phyloP scores from a whole-genome alignment of 768 basidiomycete genomes.

The Tylopilus vinaceipallidus region DNA sequence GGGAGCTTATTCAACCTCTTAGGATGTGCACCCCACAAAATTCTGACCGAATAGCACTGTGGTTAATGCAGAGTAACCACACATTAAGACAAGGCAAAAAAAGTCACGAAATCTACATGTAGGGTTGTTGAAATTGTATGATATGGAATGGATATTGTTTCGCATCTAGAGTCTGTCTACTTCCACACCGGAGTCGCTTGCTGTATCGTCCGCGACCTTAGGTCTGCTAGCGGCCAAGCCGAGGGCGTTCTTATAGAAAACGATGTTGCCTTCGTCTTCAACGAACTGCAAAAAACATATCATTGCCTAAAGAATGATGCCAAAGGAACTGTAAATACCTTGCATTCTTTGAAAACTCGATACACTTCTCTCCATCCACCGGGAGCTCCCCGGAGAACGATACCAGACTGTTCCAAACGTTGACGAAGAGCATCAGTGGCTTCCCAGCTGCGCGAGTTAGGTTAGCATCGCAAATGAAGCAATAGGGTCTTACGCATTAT shows the following conservation, averaged over 20 bases:
- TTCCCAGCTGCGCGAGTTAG: conserved; percentile 63
- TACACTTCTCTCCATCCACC: conserved; percentile 80
- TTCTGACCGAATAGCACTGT: too few species aligned
- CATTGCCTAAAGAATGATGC: background rate
- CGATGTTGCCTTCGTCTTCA: conserved; percentile 87
- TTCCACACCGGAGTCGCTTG: conserved; percentile 70
- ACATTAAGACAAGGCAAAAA: background rate
- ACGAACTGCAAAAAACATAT: conserved; percentile 58
- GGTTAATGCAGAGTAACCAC: background rate
- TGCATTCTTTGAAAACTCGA: conserved; percentile 77
- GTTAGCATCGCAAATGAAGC: background rate
- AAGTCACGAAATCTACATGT: conserved; percentile 11
- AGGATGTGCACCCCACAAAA: too few species aligned
- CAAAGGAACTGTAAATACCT: conserved; percentile 36
- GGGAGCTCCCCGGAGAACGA: conserved; percentile 67
- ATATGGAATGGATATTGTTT: background rate
- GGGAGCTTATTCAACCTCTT: too few species aligned
- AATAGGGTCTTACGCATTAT: conserved; percentile 56
- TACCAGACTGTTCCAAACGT: conserved; percentile 56
- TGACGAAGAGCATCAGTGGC: conserved; percentile 82
- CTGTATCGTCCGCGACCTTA: conserved; percentile 55
- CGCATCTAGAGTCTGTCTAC: conserved; percentile 37
- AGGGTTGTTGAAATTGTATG: conserved; percentile 1
- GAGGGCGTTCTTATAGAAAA: conserved; percentile 87
- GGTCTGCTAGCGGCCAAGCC: conserved; percentile 75